phyloP scores from a whole-genome alignment of 2,329 filamentous ascomycete genomes.

The Alternaria hordeiaustralica region DNA sequence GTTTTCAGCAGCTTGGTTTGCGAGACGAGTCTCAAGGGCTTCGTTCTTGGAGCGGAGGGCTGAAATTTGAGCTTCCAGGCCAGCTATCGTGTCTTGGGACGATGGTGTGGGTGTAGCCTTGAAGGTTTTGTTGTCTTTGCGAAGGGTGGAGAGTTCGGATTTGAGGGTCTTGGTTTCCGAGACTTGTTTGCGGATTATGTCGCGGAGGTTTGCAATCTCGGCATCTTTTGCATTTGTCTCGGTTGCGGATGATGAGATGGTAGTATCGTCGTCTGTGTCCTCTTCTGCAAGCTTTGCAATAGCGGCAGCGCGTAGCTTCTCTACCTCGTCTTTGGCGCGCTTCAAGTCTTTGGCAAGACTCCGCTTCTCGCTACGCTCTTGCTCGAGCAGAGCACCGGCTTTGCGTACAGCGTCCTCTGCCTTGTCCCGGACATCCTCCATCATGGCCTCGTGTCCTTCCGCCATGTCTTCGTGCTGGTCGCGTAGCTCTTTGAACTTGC shows the following conservation, averaged over 20 bases:
- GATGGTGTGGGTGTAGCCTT: conserved; percentile 16
- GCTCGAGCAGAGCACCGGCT: conserved; percentile 38
- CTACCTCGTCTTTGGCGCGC: conserved; percentile 26
- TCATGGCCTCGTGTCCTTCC: conserved; percentile 34
- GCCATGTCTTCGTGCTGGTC: conserved; percentile 33
- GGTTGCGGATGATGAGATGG: conserved; percentile 8
- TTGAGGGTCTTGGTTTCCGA: conserved; percentile 34
- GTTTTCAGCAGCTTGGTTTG: conserved; percentile 31
- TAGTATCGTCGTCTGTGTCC: conserved; percentile 22
- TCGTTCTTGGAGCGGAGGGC: conserved; percentile 23
- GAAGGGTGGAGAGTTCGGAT: conserved; percentile 16
- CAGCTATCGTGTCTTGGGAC: conserved; percentile 23
- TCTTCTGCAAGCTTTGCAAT: conserved; percentile 15
- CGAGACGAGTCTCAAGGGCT: conserved; percentile 26
- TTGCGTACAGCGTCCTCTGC: conserved; percentile 47
- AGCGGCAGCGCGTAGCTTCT: conserved; percentile 24
- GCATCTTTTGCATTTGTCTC: conserved; percentile 26
- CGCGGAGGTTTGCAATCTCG: conserved; percentile 36
- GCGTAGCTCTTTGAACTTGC: conserved; percentile 33
- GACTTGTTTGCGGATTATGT: conserved; percentile 36
- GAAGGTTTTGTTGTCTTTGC: conserved; percentile 24
- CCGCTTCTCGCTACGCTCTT: conserved; percentile 43
- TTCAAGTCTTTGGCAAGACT: conserved; percentile 37
- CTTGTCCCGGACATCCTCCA: conserved; percentile 41
- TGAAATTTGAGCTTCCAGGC: conserved; percentile 9